Base-by-base conservation (phyloP, 345 rosid genomes). In the Eucalyptus marginata region DNA sequence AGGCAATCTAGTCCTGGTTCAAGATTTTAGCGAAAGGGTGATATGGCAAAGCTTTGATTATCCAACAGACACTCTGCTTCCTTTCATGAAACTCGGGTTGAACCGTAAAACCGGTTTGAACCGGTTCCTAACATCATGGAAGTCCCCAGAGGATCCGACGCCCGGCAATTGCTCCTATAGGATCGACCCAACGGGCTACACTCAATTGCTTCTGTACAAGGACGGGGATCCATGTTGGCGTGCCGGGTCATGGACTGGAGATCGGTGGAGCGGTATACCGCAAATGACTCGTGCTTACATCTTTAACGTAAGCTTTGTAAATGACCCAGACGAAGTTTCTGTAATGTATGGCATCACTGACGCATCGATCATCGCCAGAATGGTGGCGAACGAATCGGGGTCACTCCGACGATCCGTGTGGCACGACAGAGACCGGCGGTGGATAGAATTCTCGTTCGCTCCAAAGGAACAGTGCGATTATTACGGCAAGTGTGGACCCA, bases 401-500 rank as follows among this genome's bases (percentile, higher is more conserved):
- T 2, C 20, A 2, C 36, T 89, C n/a, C 93, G 88, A 46, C 88
- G 95, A 56, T 91, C 87, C 51, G 91, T 93, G 4, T 96, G 98
- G 97, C 93, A 89, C 13, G 90, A 46, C 1, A 36, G 40, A 36
- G 40, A 36, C 40, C 90, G 40, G 49, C 91, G n/a, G 46, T 96
- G 99, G 99, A 91, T 87, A 4, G 92, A 54, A 31, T 89, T 89
- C 66, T 92, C 91, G 93, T 88, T 86, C 6, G 92, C 91, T 68
- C 98, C 98, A 1, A 92, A 90, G 54, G 97, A 96, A 49, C 90
- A 87, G 36, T 97, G 99, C 68, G 99, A 96, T 50, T 80, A 58
- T 88, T 94, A 95, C 76, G 47, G 88, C 29, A 89, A 91, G 40
- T 97, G 97, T 49, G 99, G 98, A 10, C 88, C 89, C 8, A 93